Evolutionary conservation across 345 rosid genomes (phyloP).

Genomic region (Turnera subulata): DNA sequence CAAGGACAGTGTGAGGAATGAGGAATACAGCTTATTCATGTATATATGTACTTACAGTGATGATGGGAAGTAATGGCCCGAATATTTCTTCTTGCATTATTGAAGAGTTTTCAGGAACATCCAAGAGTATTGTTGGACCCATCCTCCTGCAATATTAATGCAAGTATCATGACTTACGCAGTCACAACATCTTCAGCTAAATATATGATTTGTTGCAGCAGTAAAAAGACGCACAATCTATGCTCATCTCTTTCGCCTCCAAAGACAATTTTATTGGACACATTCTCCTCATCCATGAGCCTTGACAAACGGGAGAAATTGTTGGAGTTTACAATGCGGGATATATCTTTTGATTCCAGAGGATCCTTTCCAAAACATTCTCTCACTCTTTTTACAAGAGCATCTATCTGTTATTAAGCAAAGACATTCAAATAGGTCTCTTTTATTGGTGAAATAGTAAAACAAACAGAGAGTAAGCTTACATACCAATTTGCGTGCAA

Average conservation of each 20-base stretch:
- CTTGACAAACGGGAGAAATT: slow-evolving; percentile 37
- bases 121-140: slow-evolving; percentile 44
- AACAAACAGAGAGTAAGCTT: neutral
- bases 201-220: neutral
- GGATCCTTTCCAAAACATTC: slow-evolving; percentile 41
- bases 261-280: slow-evolving; percentile 30
- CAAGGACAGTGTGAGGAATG: too few relatives aligned
- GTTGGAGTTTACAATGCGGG: slow-evolving; percentile 32
- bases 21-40: too few relatives aligned
- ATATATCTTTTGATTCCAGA: slow-evolving; percentile 40
- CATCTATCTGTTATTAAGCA: slow-evolving; percentile 30
- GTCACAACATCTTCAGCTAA: neutral
- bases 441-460: neutral
- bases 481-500: slow-evolving; percentile 47
- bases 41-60: slow-evolving; percentile 33
- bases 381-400: slow-evolving; percentile 28
- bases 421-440: too few relatives aligned
- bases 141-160: slow-evolving; percentile 32
- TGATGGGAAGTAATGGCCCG: slow-evolving; percentile 52
- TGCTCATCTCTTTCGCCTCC: slow-evolving; percentile 44
- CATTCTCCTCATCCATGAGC: slow-evolving; percentile 43
- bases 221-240: slow-evolving; percentile 29
- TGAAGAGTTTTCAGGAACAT: slow-evolving; percentile 39
- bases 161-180: neutral
- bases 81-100: slow-evolving; percentile 60